Evolutionary conservation across 331 rosid genomes (phyloP).

Genomic region (Acacia pycnantha): DNA sequence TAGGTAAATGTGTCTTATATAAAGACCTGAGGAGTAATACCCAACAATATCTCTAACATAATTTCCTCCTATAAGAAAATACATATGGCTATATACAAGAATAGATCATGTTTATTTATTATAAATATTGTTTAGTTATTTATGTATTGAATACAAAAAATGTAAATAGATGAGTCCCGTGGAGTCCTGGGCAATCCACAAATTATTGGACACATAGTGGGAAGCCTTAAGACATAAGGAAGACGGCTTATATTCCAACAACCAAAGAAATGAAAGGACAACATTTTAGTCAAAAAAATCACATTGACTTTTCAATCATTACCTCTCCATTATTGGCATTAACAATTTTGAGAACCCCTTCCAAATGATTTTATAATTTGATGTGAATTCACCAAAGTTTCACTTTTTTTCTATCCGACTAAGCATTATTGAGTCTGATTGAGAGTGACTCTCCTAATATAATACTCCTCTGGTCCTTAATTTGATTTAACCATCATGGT

Average conservation of each 20-base stretch:
- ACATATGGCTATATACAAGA: too few relatives aligned
- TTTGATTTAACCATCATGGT: background rate
- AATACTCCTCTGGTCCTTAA: too few relatives aligned
- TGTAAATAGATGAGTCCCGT: background rate
- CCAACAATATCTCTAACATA: too few relatives aligned
- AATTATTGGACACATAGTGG: background rate
- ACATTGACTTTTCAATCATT: background rate
- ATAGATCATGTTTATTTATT: too few relatives aligned
- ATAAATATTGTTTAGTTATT: too few relatives aligned
- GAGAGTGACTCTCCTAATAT: background rate
- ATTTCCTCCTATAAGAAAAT: too few relatives aligned
- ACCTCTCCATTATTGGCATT: background rate
- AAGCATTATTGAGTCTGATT: background rate
- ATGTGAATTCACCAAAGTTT: background rate
- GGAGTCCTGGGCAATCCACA: background rate
- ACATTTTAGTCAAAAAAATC: background rate
- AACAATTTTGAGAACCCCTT: background rate
- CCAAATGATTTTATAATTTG: background rate
- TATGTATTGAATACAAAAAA: background rate
- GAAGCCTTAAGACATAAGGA: constrained; percentile 9
- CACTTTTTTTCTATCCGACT: background rate
- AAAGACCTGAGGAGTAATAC: too few relatives aligned
- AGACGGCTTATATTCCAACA: background rate
- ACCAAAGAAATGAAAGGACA: background rate
- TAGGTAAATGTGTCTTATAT: too few relatives aligned